These are phyloP conservation scores for Acrasis kona DNA, from an alignment of 78 protist genomes.

Conservation along the genomic window DNA sequence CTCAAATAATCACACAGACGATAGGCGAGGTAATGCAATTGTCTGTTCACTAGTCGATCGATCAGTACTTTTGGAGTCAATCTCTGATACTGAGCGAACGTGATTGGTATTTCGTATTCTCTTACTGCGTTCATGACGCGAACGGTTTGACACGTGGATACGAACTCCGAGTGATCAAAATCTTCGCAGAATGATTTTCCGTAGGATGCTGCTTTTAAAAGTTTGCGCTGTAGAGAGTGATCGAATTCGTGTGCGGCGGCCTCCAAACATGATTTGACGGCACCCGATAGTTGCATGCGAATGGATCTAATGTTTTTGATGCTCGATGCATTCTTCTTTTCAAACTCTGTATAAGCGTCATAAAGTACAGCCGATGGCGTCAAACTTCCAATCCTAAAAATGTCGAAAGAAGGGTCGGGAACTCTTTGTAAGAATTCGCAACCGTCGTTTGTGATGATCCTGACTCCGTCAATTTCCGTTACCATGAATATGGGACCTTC, in stretches of 20 bases:
- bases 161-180: constrained; percentile 49
- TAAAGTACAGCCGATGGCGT: constrained; percentile 52
- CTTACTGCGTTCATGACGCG: constrained; percentile 62
- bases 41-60: constrained; percentile 43
- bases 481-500: constrained; percentile 33
- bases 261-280: constrained; percentile 59
- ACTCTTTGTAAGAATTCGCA: constrained; percentile 64
- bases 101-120: constrained; percentile 44
- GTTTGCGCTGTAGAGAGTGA: constrained; percentile 25
- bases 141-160: constrained; percentile 38
- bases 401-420: constrained; percentile 33
- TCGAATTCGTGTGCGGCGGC: constrained; percentile 65
- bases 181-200: constrained; percentile 41
- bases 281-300: constrained; percentile 22
- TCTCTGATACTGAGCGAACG: constrained; percentile 39
- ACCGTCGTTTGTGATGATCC: constrained; percentile 38
- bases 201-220: constrained; percentile 36
- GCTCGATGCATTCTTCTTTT: constrained; percentile 41
- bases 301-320: constrained; percentile 47
- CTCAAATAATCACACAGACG: constrained; percentile 48
- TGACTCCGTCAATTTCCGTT: constrained; percentile 71
- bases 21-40: constrained; percentile 68
- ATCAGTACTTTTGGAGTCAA: constrained; percentile 54
- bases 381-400: constrained; percentile 48
- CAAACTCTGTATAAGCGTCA: constrained; percentile 56